Conservation (phyloP, 1,284 basidiomycete genomes). For the Moesziomyces sp. region DNA sequence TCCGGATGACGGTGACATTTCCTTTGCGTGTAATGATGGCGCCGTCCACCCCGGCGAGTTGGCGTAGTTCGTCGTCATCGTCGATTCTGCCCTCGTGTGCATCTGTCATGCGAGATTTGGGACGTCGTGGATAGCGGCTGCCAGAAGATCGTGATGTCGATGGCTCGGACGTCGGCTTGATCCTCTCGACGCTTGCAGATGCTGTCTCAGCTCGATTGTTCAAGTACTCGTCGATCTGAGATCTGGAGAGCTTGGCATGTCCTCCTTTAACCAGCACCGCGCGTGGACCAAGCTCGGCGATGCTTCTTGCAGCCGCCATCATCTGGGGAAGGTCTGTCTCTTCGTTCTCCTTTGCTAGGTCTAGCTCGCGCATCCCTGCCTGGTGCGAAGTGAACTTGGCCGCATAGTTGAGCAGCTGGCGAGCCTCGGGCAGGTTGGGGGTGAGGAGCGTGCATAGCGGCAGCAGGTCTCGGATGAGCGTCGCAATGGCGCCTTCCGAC, state of each 20-base stretch:
- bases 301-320: slow-evolving; percentile 71
- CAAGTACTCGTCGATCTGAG: slow-evolving; percentile 21
- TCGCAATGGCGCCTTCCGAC: slow-evolving; percentile 75
- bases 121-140: slow-evolving; percentile 26
- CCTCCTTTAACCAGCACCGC: slow-evolving; percentile 89
- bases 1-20: slow-evolving; percentile 36
- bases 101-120: neutral
- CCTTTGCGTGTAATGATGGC: slow-evolving; percentile 20
- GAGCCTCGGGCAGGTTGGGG: slow-evolving; percentile 84
- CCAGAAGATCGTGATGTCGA: neutral
- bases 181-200: neutral
- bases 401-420: slow-evolving; percentile 73
- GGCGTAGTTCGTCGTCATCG: slow-evolving; percentile 11
- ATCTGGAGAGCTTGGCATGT: slow-evolving; percentile 71
- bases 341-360: slow-evolving; percentile 25
- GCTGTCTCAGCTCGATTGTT: slow-evolving; percentile 1
- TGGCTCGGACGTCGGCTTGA: neutral
- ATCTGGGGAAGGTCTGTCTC: slow-evolving; percentile 30
- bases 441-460: slow-evolving; percentile 82
- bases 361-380: slow-evolving; percentile 18
- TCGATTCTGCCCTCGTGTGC: neutral
- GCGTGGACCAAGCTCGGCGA: slow-evolving; percentile 72
- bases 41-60: slow-evolving; percentile 35
- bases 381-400: slow-evolving; percentile 29
- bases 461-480: slow-evolving; percentile 76